Base-by-base conservation (phyloP, 2,329 filamentous ascomycete species). In the Fusarium mundagurra region DNA sequence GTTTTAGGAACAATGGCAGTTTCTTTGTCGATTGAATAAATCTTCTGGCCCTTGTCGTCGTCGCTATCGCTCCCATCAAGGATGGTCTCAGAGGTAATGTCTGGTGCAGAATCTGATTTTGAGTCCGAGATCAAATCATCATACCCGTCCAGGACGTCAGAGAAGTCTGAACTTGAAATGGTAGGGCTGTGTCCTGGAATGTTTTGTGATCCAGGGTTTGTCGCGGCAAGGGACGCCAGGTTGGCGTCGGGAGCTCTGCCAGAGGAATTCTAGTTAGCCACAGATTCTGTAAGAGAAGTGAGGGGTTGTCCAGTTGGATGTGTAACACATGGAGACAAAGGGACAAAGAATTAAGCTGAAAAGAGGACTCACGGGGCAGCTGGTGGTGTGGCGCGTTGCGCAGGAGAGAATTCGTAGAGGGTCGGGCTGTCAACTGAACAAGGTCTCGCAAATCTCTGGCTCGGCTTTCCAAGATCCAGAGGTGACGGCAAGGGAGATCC, bases 341-440 rank as follows among this genome's bases (percentile, higher is more conserved):
- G 39, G 29, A 61, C 61, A 55, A 64, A 64, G 43, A 64, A 59
- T 50, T 47, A 20, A 39, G 50, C 24, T 41, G 36, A 47, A 24
- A 34, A 36, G 36, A 55, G 59, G 17, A 80, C 81, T 82, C 69
- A 82, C 81, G 76, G 71, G 61, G 45, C 64, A 58, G 69, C 67
- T 69, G 67, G 67, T 47, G 61, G 65, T 34, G 69, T 72, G 34
- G 70, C 69, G 51, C 74, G 69, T 48, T 73, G 64, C 58, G 76
- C 69, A 27, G 76, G 64, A 47, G 87, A 86, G 76, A 89, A 90
- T 77, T 90, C 88, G 86, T 91, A 91, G 55, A 91, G 82, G 38
- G 88, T 91, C 69, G 89, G 89, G 79, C 89, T 91, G 80, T 91
- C 89, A 62, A 90, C 80, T 20, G 88, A 88, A 75, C 82, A 87